Conservation (phyloP, 129 eudicot species). For the Centaurea solstitialis region DNA sequence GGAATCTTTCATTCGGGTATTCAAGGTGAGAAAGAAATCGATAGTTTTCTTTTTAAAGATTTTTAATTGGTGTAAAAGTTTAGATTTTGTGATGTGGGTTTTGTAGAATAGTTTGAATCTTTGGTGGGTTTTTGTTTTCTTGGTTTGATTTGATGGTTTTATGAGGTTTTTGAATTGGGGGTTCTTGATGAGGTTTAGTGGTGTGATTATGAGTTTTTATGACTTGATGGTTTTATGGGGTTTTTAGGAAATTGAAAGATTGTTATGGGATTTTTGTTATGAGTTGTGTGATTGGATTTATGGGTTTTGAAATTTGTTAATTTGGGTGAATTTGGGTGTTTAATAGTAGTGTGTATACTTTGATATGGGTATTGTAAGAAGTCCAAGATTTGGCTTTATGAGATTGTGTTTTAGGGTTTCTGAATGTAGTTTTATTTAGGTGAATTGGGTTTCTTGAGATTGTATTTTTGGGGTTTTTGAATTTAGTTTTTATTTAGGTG, state of each 20-base stretch:
- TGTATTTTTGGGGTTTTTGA: background rate
- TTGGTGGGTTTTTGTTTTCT: background rate
- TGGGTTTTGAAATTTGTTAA: background rate
- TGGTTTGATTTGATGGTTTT: background rate
- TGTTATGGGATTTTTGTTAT: background rate
- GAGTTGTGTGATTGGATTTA: background rate
- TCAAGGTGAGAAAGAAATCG: constrained; percentile 36
- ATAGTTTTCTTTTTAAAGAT: background rate
- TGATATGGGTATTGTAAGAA: background rate
- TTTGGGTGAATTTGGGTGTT: background rate
- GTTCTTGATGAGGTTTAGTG: constrained; percentile 15
- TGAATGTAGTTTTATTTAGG: background rate
- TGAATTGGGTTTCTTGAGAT: background rate
- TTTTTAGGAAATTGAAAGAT: background rate
- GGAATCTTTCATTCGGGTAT: constrained; percentile 68
- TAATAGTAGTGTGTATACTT: background rate
- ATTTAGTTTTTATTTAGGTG: background rate
- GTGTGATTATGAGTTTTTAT: background rate
- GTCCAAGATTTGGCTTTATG: background rate
- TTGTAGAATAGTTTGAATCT: background rate
- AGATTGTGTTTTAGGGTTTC: background rate
- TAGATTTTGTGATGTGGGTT: constrained; percentile 13
- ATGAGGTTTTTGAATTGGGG: background rate
- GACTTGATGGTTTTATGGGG: background rate
- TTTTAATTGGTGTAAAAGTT: background rate